A percentile compares a stretch with the other conserved stretches of the same genome.
Conservation (phyloP, 352 stramenopile species). For the Phytopythium kandeliae region DNA sequence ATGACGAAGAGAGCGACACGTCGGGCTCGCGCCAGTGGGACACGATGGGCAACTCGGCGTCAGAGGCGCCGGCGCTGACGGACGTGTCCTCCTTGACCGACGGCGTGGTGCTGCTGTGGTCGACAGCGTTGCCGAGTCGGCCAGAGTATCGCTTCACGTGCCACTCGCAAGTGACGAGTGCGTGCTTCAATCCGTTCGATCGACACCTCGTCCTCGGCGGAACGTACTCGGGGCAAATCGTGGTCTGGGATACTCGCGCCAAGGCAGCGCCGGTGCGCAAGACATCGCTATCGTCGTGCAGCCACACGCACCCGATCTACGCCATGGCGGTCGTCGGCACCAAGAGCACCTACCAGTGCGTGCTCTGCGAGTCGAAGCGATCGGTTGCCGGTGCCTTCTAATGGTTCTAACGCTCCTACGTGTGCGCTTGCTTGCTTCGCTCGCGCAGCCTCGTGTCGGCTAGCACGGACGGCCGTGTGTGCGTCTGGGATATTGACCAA, state of each 20-base stretch:
- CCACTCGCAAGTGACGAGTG: slow-evolving; percentile 80
- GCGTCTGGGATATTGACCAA: slow-evolving; percentile 82
- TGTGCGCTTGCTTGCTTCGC: background rate
- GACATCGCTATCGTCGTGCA: slow-evolving; percentile 70
- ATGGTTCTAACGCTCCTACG: background rate
- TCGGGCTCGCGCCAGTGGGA: slow-evolving; percentile 58
- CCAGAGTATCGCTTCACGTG: slow-evolving; percentile 86
- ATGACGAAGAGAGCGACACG: slow-evolving; percentile 64
- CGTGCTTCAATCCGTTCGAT: slow-evolving; percentile 86
- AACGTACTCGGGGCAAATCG: slow-evolving; percentile 84
- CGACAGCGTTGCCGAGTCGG: slow-evolving; percentile 67
- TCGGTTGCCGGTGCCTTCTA: background rate
- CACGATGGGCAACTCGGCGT: slow-evolving; percentile 53
- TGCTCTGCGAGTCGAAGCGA: slow-evolving; percentile 6
- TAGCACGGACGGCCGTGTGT: slow-evolving; percentile 83
- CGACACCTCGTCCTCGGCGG: slow-evolving; percentile 81
- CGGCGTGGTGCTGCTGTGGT: slow-evolving; percentile 82
- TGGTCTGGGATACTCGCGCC: slow-evolving; percentile 83
- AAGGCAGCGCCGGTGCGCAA: slow-evolving; percentile 81
- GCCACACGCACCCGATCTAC: slow-evolving; percentile 87
- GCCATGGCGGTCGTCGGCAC: slow-evolving; percentile 76
- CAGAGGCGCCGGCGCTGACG: slow-evolving; percentile 22
- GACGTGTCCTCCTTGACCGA: slow-evolving; percentile 66
- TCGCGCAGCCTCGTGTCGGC: slow-evolving; percentile 70
- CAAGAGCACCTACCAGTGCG: slow-evolving; percentile 79